These are phyloP conservation scores for Przewalskia tangutica DNA, from an alignment of 257 asterid species.

Conservation along the genomic window DNA sequence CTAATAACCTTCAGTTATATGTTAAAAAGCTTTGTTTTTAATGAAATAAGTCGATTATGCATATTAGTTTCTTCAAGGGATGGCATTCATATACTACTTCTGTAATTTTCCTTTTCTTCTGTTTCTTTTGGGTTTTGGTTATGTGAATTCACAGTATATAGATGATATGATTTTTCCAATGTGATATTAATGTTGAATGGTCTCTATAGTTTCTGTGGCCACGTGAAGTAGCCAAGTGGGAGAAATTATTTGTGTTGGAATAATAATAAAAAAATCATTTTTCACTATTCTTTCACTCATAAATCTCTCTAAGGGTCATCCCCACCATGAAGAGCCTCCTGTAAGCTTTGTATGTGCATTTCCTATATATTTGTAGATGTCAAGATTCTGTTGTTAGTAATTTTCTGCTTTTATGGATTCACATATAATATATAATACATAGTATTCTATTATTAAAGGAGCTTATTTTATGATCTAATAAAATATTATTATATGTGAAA, in stretches of 20 bases:
- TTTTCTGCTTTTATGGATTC: no score
- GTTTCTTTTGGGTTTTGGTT: not conserved
- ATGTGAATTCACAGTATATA: not conserved
- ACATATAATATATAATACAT: no score
- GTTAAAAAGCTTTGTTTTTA: not conserved
- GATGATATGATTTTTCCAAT: not conserved
- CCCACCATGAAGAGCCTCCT: constrained; percentile 60
- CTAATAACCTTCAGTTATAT: no score
- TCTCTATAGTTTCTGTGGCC: not conserved
- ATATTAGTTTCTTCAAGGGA: not conserved
- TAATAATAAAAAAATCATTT: not conserved
- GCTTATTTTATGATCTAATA: no score
- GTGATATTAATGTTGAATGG: not conserved
- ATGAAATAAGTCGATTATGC: no score
- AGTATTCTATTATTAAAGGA: no score
- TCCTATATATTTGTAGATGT: no score
- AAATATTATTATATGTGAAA: no score
- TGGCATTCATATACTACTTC: not conserved
- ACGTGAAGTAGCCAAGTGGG: constrained; percentile 90
- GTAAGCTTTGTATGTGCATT: constrained; percentile 23
- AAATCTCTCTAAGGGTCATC: constrained; percentile 70
- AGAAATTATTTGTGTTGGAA: constrained; percentile 58
- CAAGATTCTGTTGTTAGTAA: no score
- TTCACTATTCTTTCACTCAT: no score
- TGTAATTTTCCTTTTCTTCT: not conserved